Conservation (phyloP, 2,329 filamentous ascomycete species). For the Coleophoma cylindrospora region DNA sequence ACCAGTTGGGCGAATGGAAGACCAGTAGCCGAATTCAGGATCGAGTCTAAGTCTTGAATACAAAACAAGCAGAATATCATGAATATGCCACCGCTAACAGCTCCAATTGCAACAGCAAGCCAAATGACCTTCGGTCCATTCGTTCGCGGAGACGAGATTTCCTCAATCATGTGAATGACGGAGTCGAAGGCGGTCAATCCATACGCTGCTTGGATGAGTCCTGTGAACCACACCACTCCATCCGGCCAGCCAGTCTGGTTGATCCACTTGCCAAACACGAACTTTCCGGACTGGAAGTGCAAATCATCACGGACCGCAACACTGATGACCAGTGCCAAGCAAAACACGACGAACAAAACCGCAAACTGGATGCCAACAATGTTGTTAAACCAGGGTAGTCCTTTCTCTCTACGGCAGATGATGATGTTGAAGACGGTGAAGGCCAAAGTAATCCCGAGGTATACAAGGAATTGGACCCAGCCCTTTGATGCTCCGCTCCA, state of each 20-base stretch:
- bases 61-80: constrained; percentile 47
- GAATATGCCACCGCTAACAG: constrained; percentile 44
- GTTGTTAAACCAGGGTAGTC: constrained; percentile 49
- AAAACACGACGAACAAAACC: constrained; percentile 45
- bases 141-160: constrained; percentile 45
- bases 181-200: constrained; percentile 53
- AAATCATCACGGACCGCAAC: constrained; percentile 40
- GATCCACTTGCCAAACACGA: constrained; percentile 48
- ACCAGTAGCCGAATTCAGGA: constrained; percentile 32
- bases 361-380: constrained; percentile 49
- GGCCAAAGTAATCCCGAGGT: constrained; percentile 40
- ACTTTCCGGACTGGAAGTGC: constrained; percentile 41
- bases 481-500: constrained; percentile 39
- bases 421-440: constrained; percentile 46
- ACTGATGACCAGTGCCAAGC: constrained; percentile 44
- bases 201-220: constrained; percentile 51
- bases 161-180: constrained; percentile 53
- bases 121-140: constrained; percentile 48
- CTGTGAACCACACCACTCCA: constrained; percentile 53
- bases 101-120: constrained; percentile 43
- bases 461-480: constrained; percentile 51
- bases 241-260: constrained; percentile 47
- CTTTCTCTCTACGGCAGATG: constrained; percentile 42
- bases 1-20: constrained; percentile 46
- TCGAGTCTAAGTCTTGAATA: constrained; percentile 38